These are phyloP conservation scores for Phialophora verrucosa DNA, from an alignment of 2,329 filamentous ascomycete genomes.

Conservation along the genomic window DNA sequence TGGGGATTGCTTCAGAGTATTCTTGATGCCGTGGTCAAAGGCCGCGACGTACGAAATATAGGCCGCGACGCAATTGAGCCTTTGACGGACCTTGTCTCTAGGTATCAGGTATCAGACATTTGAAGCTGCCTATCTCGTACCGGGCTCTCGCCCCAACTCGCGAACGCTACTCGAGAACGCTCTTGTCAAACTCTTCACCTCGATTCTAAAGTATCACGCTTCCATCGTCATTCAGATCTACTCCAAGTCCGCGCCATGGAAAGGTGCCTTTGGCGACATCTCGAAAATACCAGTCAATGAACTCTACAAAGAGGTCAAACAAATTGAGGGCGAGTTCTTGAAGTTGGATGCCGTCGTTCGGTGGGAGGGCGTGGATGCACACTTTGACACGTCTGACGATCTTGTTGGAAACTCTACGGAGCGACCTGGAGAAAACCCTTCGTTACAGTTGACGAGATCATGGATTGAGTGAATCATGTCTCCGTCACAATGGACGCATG, in stretches of 20 bases:
- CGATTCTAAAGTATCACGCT: not conserved
- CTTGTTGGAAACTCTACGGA: not conserved
- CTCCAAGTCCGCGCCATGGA: not conserved
- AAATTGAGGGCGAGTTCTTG: not conserved
- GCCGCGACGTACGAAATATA: slow-evolving; percentile 58
- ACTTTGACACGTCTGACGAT: not conserved
- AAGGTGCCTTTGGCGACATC: not conserved
- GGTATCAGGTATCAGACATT: slow-evolving; percentile 1
- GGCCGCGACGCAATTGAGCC: slow-evolving; percentile 9
- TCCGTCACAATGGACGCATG: not conserved
- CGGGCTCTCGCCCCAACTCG: not conserved
- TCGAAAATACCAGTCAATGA: not conserved
- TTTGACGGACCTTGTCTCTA: not conserved
- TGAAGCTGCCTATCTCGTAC: not conserved
- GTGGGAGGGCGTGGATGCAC: not conserved
- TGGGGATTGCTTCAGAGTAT: not conserved
- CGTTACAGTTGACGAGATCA: not conserved
- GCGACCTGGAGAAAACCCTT: not conserved
- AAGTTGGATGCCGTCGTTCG: not conserved
- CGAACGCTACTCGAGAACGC: not conserved
- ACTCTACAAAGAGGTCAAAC: not conserved
- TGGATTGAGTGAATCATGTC: not conserved
- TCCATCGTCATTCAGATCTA: not conserved
- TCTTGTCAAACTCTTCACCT: not conserved
- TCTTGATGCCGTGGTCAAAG: not conserved